These are phyloP conservation scores for Skeletonema menzelii DNA, from an alignment of 108 stramenopile species.

Conservation along the genomic window DNA sequence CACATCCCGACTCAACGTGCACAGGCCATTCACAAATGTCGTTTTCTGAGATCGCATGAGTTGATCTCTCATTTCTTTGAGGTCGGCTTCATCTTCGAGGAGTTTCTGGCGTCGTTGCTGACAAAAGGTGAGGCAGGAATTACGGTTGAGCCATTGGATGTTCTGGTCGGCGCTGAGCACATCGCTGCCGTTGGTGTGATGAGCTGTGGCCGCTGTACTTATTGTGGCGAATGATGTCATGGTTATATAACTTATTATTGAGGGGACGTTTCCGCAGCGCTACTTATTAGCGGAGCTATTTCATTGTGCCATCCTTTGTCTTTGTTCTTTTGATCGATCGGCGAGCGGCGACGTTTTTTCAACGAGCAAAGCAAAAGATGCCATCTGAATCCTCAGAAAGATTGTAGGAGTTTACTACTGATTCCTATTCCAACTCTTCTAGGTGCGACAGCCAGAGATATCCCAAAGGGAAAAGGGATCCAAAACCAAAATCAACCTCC, in stretches of 20 bases:
- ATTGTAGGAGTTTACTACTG: too few relatives aligned
- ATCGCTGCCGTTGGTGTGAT: background rate
- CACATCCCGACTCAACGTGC: conserved; percentile 52
- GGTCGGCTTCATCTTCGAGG: conserved; percentile 16
- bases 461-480: too few relatives aligned
- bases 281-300: too few relatives aligned
- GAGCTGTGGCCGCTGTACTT: background rate
- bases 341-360: background rate
- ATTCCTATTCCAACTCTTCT: too few relatives aligned
- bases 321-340: background rate
- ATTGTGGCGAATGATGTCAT: background rate
- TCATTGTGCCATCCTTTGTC: too few relatives aligned
- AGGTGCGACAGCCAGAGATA: background rate
- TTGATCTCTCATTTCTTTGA: conserved; percentile 16
- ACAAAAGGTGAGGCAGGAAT: conserved; percentile 22
- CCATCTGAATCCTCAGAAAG: background rate
- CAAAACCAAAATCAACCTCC: too few relatives aligned
- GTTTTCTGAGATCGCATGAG: conserved; percentile 28
- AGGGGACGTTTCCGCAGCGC: too few relatives aligned
- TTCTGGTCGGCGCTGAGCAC: background rate
- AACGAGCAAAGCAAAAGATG: background rate
- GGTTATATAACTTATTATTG: background rate
- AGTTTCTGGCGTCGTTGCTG: conserved; percentile 16
- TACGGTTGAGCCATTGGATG: conserved; percentile 25
- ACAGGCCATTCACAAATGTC: conserved; percentile 18